Evolutionary conservation across 805 yeast genomes (phyloP).

Genomic region (Spathaspora girioi): DNA sequence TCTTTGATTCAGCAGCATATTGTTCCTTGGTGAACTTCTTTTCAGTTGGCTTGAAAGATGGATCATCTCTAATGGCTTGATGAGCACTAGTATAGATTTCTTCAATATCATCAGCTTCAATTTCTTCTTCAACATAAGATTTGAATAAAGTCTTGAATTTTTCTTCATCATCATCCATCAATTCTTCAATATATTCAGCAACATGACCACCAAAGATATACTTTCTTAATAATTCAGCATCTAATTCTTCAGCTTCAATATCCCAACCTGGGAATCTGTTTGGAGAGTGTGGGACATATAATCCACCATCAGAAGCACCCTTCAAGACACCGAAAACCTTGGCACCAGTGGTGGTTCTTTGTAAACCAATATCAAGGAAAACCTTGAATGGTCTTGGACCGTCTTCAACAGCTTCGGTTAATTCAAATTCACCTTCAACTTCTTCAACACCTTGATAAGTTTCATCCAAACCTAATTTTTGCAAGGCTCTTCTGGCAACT

Average conservation of each 20-base stretch:
- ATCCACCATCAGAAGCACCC: slow-evolving; percentile 99
- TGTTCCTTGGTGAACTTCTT: slow-evolving; percentile 95
- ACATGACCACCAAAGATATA: slow-evolving; percentile 99
- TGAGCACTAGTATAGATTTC: slow-evolving; percentile 94
- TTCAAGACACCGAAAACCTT: slow-evolving; percentile 98
- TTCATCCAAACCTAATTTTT: slow-evolving; percentile 97
- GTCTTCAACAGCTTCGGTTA: slow-evolving; percentile 99
- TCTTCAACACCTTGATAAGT: slow-evolving; percentile 98
- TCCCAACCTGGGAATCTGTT: slow-evolving; percentile 99
- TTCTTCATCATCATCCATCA: slow-evolving; percentile 99
- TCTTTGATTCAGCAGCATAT: slow-evolving; percentile 95
- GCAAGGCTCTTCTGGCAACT: slow-evolving; percentile 98
- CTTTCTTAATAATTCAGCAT: slow-evolving; percentile 94
- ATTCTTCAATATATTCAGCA: slow-evolving; percentile 99
- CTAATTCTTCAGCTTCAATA: slow-evolving; percentile 96
- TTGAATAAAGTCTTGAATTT: slow-evolving; percentile 95
- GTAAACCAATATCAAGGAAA: slow-evolving; percentile 97
- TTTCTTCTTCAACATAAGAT: slow-evolving; percentile 93
- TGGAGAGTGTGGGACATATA: slow-evolving; percentile 98
- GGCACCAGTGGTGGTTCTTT: slow-evolving; percentile 99
- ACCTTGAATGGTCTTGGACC: slow-evolving; percentile 99
- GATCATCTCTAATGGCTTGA: slow-evolving; percentile 94
- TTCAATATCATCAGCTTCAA: slow-evolving; percentile 95
- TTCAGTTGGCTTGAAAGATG: slow-evolving; percentile 82
- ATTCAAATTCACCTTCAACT: slow-evolving; percentile 98